phyloP scores from a whole-genome alignment of 2,329 filamentous ascomycete genomes.

The Monosporascus sp. region DNA sequence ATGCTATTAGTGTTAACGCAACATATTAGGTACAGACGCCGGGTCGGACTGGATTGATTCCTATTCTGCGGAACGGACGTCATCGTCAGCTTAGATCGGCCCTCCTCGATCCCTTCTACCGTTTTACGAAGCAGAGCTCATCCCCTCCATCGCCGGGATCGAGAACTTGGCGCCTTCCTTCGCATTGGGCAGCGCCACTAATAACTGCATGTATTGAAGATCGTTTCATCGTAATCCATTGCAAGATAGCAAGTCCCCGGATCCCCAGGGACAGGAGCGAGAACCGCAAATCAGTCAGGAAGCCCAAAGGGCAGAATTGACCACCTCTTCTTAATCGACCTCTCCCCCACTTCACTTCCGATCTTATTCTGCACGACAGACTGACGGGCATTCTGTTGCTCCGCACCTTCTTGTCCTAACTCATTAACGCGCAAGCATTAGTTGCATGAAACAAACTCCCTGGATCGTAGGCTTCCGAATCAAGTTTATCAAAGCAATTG shows the following conservation, averaged over 20 bases:
- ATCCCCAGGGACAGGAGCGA: too few relatives aligned
- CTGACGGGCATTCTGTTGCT: not conserved
- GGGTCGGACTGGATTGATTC: not conserved
- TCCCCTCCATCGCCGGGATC: not conserved
- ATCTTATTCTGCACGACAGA: not conserved
- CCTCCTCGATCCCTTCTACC: constrained; percentile 6
- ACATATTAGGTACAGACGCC: not conserved
- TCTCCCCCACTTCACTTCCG: not conserved
- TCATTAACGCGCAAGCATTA: not conserved
- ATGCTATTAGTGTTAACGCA: not conserved
- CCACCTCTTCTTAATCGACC: not conserved
- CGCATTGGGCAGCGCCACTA: not conserved
- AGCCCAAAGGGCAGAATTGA: too few relatives aligned
- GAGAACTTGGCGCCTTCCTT: too few relatives aligned
- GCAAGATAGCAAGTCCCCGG: too few relatives aligned
- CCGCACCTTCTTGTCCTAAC: not conserved
- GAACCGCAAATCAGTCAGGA: not conserved
- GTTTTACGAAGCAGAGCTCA: not conserved
- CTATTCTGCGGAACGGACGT: constrained; percentile 14
- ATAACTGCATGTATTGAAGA: not conserved
- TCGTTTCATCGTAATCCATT: too few relatives aligned
- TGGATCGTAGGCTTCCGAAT: too few relatives aligned
- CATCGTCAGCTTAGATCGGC: constrained; percentile 5
- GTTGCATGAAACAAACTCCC: not conserved
- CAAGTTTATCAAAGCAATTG: too few relatives aligned